Evolutionary conservation across 768 basidiomycete species (phyloP).

Genomic region (Filobasidium floriforme): DNA sequence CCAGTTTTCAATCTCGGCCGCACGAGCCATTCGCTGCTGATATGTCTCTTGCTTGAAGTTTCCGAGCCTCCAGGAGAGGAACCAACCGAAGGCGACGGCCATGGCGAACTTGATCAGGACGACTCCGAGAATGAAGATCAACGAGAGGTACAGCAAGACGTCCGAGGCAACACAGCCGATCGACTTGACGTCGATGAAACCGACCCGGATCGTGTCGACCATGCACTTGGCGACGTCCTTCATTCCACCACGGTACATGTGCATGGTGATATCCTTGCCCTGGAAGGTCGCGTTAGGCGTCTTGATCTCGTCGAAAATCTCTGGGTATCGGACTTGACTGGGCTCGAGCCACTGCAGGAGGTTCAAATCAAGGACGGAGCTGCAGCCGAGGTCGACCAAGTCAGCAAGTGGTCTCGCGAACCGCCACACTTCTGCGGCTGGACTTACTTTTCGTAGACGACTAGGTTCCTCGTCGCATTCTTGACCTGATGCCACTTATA

Average conservation of each 20-base stretch:
- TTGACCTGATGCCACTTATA: conserved; percentile 83
- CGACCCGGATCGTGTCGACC: conserved; percentile 74
- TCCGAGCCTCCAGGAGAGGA: conserved; percentile 90
- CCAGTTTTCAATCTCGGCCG: conserved; percentile 91
- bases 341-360: conserved; percentile 77
- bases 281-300: conserved; percentile 63
- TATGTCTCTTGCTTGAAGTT: conserved; percentile 89
- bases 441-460: conserved; percentile 87
- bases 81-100: conserved; percentile 97
- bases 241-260: conserved; percentile 64
- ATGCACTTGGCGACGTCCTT: conserved; percentile 68
- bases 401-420: not conserved
- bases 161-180: conserved; percentile 94
- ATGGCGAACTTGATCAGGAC: conserved; percentile 89
- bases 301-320: conserved; percentile 71
- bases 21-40: conserved; percentile 79
- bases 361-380: conserved; percentile 77
- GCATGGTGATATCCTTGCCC: conserved; percentile 80
- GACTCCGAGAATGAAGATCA: conserved; percentile 95
- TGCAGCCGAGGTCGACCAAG: conserved; percentile 43
- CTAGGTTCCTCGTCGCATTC: conserved; percentile 65
- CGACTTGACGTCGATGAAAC: conserved; percentile 86
- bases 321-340: conserved; percentile 72
- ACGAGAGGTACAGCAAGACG: conserved; percentile 88
- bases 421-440: not conserved